Base-by-base conservation (phyloP, 176 grass and related monocot species). In the Avena insularis region DNA sequence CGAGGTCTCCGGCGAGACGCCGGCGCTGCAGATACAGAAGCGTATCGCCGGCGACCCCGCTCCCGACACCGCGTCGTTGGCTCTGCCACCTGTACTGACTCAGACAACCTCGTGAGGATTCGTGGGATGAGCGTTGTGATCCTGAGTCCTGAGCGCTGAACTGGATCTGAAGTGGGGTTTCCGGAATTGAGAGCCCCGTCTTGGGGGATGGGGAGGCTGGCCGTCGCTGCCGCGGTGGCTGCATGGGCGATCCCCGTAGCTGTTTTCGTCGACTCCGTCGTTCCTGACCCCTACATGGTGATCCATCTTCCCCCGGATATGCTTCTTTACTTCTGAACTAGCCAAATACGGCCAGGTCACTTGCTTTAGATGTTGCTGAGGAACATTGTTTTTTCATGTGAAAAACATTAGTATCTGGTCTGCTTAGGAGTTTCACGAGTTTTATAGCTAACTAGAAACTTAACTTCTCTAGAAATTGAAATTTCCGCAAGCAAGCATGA, bases 261-360 rank as follows among this genome's bases (percentile, higher is more conserved):
- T 2, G 57, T 78, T 51, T 80, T 95, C 81, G 89, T 98, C 71
- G 65, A 94, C 77, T 86, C 79, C 62, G 29, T 93, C 78, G 90
- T 92, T 79, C 92, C 93, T 36, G 59, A 91, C 38, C 90, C 93
- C 14, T 98, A 96, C 85, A 94, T 98, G 96, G 96, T 98, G 80
- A 83, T 12, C 20, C 47, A 35, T 65, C 55, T 27, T 75, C 50
- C 50, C 40, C 12, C 1, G 23, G 25, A 47, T 48, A 63, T 10
- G 38, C 13, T 25, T 48, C n/a, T 23, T 21, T 46, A 15, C 49
- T 61, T 43, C 66, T 40, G 20, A 63, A 65, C 38, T 10, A 33
- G 13, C 6, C 46, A 5, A 7, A 23, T 79, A 36, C 16, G 62
- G 40, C 3, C 33, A 43, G 70, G 23, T 45, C 62, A 29, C 9